Base-by-base conservation (phyloP, 805 yeast genomes). In the Cyberlindnera amylophila region DNA sequence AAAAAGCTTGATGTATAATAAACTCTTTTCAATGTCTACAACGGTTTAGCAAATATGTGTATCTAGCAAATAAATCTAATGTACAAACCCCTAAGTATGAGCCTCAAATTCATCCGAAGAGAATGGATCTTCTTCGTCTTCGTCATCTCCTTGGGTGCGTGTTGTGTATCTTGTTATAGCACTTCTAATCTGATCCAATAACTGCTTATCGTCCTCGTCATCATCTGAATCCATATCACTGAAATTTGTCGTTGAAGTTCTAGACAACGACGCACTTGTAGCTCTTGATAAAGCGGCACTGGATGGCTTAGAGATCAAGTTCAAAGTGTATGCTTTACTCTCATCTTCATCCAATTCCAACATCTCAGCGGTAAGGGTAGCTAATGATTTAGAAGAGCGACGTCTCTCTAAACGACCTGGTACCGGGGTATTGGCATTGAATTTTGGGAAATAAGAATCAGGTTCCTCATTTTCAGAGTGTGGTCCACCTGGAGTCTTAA, bases 271-370 rank as follows among this genome's bases (percentile, higher is more conserved):
- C 18, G 46, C 45, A 33, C 57, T 49, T 1, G 58, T 45, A 3
- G 47, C 42, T 41, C 54, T 46, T 9, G 59, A 52, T 12, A 54
- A 30, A 1, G 37, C 39, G 13, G 50, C 51, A 41, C 55, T 50
- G 9, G 56, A 49, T 12, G 32, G 28, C 37, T 45, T 47, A 0
- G 56, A 47, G 24, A 50, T 57, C 31, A 53, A 34, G 28, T 52
- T 57, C 26, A 48, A 12, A 2, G 55, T 44, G 30, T 53, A 53
- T 10, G 61, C 59, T 17, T 58, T 61, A 16, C 58, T 62, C 50
- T 80, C 90, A 32, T 81, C 86, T 24, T 77, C 86, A 38, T 77
- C 77, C 52, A 83, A 64, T 50, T 83, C 89, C 51, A 84, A 66
- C 23, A 83, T 71, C 41, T 81, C 71, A 19, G 84, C 81, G 2